These are phyloP conservation scores for Globisporangium lucens DNA, from an alignment of 352 stramenopile species.

Conservation along the genomic window DNA sequence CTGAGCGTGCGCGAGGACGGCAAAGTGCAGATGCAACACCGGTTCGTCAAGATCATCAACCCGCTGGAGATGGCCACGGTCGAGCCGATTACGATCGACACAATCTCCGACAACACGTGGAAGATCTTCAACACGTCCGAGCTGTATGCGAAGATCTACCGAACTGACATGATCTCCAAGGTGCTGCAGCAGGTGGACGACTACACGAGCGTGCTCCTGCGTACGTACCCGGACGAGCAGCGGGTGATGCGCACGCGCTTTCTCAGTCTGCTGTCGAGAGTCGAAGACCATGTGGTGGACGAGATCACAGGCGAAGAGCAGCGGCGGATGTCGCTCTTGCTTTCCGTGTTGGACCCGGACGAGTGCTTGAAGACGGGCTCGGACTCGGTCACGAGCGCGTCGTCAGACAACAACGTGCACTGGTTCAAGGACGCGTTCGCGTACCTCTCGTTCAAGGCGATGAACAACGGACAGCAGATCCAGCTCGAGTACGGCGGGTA, in stretches of 20 bases:
- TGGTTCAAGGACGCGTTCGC: conserved; percentile 37
- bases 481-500: conserved; percentile 38
- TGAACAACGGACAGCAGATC: conserved; percentile 28
- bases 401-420: conserved; percentile 14
- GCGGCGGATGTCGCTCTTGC: conserved; percentile 30
- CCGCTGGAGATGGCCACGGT: conserved; percentile 20
- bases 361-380: conserved; percentile 25
- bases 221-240: conserved; percentile 37
- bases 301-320: conserved; percentile 16
- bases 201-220: conserved; percentile 36
- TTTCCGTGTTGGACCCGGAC: conserved; percentile 25
- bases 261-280: conserved; percentile 26
- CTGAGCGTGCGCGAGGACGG: not conserved
- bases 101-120: conserved; percentile 31
- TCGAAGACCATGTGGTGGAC: conserved; percentile 32
- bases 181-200: conserved; percentile 40
- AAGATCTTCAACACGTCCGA: conserved; percentile 34
- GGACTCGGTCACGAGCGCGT: conserved; percentile 14
- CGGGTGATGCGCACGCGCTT: conserved; percentile 30
- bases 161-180: conserved; percentile 32
- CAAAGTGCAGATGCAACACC: conserved; percentile 30
- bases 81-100: conserved; percentile 28
- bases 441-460: conserved; percentile 40
- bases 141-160: conserved; percentile 39
- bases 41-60: conserved; percentile 34